Evolutionary conservation across 805 yeast genomes (phyloP), one percentile per base, ranked within the genome.

Genomic region (Brettanomyces bruxellensis): DNA sequence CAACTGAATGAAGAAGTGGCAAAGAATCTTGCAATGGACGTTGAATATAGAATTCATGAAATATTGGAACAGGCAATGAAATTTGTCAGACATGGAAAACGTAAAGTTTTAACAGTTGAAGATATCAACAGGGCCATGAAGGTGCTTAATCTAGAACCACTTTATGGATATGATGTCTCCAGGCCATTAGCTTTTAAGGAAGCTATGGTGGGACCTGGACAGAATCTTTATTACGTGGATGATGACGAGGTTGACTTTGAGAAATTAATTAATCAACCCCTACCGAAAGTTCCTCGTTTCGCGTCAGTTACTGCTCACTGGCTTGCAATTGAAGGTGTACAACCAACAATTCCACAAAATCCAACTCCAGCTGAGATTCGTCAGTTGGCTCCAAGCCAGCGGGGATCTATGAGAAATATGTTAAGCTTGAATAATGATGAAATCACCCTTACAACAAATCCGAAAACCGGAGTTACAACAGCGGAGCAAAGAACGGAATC

Each of bases 311-410:
- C 98, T 0, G 95, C 97, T 5, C 95, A 86, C 62, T 91, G 99
- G 98, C 72, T 95, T 32, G 98, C 99, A 0, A 86, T 93, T 45
- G 99, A 93, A 65, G 99, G 99, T 48, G 95, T 93, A 7, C 99
- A 93, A 61, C 99, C 99, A 1, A 83, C 93, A 32, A 91, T 93
- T 46, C 95, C 97, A 2, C 99, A 95, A 66, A 93, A 93, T 67
- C 99, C 99, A 24, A 75, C 83, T 43, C 76, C 81, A 22, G 73
- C 79, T 44, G 97, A 90, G 55, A 82, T 91, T 51, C 80, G 81
- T 60, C 76, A 79, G 34, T 67, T 87, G 47, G 86, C 95, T 18
- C 88, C 95, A 4, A 71, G 79, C 28, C 73, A 81, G 39, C 75
- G 96, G 55, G 98, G 97, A 36, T 88, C 96, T 3, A 85, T 81